Conservation (phyloP, 192 early-diverging fungal genomes). For the Gryganskiella cystojenkinii region DNA sequence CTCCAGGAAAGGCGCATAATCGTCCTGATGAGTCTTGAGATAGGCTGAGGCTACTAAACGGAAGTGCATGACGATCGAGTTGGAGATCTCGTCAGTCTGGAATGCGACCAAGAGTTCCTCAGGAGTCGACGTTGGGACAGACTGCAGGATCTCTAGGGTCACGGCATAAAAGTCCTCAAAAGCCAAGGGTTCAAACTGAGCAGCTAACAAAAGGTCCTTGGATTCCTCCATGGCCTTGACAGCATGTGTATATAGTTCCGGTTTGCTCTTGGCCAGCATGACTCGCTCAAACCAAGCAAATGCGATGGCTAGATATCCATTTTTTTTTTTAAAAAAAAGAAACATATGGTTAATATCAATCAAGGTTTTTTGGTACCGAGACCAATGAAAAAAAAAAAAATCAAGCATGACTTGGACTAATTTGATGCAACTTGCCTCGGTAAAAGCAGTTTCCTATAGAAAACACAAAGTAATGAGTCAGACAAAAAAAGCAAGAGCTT, state of each 20-base stretch:
- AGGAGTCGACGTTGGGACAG: constrained; percentile 18
- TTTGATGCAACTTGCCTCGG: too few species aligned
- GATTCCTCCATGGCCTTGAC: constrained; percentile 53
- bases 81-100: constrained; percentile 66
- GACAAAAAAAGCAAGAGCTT: background rate
- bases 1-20: constrained; percentile 68
- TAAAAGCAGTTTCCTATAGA: constrained; percentile 75
- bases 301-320: constrained; percentile 66
- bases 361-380: too few species aligned
- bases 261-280: constrained; percentile 39
- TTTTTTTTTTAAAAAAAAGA: too few species aligned
- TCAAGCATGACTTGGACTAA: background rate
- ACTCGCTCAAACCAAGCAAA: constrained; percentile 73
- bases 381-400: background rate
- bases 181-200: constrained; percentile 59
- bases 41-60: constrained; percentile 67
- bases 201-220: constrained; percentile 48
- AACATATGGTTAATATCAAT: background rate
- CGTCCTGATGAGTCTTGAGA: constrained; percentile 62
- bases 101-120: constrained; percentile 59
- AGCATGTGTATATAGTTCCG: constrained; percentile 25
- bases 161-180: constrained; percentile 68
- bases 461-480: background rate
- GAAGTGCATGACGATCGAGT: constrained; percentile 69
- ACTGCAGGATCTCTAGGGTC: constrained; percentile 56